phyloP scores from a whole-genome alignment of 352 stramenopile species.

The Pythium folliculosum region DNA sequence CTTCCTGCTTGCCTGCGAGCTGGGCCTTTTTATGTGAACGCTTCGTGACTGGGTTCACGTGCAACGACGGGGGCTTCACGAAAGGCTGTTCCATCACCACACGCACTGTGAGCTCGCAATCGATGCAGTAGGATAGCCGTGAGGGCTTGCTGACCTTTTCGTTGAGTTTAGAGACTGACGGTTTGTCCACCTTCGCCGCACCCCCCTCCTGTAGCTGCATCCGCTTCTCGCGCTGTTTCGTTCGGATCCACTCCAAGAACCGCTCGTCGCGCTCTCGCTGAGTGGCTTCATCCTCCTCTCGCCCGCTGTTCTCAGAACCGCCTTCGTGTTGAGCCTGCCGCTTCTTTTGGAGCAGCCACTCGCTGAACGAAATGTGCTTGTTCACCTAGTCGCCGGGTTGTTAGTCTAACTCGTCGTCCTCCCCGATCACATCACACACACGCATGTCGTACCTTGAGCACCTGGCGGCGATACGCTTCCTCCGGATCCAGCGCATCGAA shows the following conservation, averaged over 20 bases:
- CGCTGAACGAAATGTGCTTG: constrained; percentile 42
- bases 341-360: constrained; percentile 44
- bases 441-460: constrained; percentile 42
- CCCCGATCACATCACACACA: no score
- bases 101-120: neutral
- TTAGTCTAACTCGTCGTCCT: neutral
- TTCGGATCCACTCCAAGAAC: constrained; percentile 44
- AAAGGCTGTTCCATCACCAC: constrained; percentile 11
- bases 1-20: neutral
- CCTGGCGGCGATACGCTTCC: constrained; percentile 43
- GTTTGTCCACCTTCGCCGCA: neutral
- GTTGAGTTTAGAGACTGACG: no score
- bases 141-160: neutral
- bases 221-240: constrained; percentile 36
- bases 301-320: neutral
- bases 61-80: constrained; percentile 47
- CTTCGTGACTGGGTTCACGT: constrained; percentile 51
- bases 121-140: no score
- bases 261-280: constrained; percentile 31
- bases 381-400: constrained; percentile 35
- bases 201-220: neutral
- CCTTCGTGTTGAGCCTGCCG: neutral
- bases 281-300: constrained; percentile 22
- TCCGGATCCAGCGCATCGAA: constrained; percentile 40
- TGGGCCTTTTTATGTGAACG: constrained; percentile 2